Evolutionary conservation across 495 filamentous ascomycete species (phyloP), one percentile per base, ranked within the genome.

Genomic region (Aspergillus funiculosus): DNA sequence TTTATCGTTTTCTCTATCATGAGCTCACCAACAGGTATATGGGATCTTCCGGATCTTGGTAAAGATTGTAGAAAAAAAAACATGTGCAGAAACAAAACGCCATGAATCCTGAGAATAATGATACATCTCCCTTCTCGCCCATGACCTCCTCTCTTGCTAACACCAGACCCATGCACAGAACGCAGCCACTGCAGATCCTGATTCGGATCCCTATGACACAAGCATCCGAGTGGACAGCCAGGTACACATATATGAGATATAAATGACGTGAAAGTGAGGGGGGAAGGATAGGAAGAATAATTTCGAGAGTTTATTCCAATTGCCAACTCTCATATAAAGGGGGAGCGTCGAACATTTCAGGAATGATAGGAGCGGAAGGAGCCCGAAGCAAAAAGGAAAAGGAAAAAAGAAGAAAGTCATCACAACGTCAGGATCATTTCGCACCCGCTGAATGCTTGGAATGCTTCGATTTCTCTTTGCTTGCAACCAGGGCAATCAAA

Each of bases 401-500:
- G 36, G 21, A 38, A 35, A 31, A 35, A 32, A 46, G 22, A 26
- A 15, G 32, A 43, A 25, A 43, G 15, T 31, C 43, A 21, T 39
- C 31, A 24, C 42, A 32, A 14, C 39, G 30, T 27, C 29, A 22
- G 17, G n/a, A n/a, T 50, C 47, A 52, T 22, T 27, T 13, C 11
- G 36, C 30, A 29, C n/a, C n/a, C n/a, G n/a, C n/a, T n/a, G n/a
- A n/a, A n/a, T n/a, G n/a, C n/a, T n/a, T n/a, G n/a, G n/a, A n/a
- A n/a, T 5, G 28, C 41, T 43, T 29, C 43, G 43, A 11, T 9
- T 40, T 47, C 22, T 62, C 59, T 46, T 63, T 66, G 57, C 63
- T 64, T 19, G 78, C 79, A 19, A 91, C 83, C 10, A 94, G 73
- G 24, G 90, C 90, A 64, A 94, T 95, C 54, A 96, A 63, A 37